Evolutionary conservation across 2,329 filamentous ascomycete species (phyloP).

Genomic region (Colletotrichum sp.): DNA sequence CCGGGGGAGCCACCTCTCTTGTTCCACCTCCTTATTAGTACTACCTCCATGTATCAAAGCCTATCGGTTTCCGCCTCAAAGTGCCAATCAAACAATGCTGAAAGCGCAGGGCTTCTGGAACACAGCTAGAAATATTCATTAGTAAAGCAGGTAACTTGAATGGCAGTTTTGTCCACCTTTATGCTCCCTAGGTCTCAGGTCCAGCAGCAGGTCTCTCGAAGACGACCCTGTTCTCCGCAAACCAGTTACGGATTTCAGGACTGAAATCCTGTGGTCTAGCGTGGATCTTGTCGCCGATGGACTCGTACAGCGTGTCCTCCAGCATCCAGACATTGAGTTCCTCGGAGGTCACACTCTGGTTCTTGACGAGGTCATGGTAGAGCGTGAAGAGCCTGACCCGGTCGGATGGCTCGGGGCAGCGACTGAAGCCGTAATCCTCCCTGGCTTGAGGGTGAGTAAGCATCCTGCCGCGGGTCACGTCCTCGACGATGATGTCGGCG

Average conservation of each 20-base stretch:
- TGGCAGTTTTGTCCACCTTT: background rate
- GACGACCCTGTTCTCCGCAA: background rate
- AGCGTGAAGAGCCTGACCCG: background rate
- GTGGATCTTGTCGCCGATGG: background rate
- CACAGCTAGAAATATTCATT: background rate
- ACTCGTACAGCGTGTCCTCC: background rate
- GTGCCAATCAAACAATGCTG: background rate
- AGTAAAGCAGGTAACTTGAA: background rate
- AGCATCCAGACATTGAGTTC: background rate
- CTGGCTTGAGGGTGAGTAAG: background rate
- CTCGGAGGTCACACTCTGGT: background rate
- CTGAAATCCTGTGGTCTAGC: background rate
- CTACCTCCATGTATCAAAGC: rapidly evolving
- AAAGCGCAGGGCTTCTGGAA: background rate
- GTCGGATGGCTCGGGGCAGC: background rate
- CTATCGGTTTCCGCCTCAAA: background rate
- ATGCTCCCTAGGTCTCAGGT: background rate
- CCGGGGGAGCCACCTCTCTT: background rate
- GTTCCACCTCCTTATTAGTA: background rate
- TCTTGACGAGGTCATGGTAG: background rate
- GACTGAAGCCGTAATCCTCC: background rate
- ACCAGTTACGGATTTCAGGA: background rate
- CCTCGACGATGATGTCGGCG: background rate
- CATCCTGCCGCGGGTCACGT: background rate
- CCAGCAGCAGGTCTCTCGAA: background rate